Evolutionary conservation across 2,329 filamentous ascomycete genomes (phyloP), one percentile per base, ranked within the genome.

Genomic region (Penicillium sp.): DNA sequence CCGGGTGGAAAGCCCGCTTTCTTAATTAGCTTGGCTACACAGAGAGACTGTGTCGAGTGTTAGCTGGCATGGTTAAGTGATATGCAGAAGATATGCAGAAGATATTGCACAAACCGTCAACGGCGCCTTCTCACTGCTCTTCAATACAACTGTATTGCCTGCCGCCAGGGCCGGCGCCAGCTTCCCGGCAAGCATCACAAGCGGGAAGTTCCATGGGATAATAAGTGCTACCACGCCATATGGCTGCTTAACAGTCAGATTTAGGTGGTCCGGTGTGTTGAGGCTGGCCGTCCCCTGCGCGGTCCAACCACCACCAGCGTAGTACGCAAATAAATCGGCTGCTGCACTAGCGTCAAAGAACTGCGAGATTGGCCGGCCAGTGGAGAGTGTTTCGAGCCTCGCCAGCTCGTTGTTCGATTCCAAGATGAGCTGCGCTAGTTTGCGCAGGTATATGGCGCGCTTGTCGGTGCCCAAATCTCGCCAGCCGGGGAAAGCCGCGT

Each of bases 91-190:
- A 31, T 9, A 29, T 1, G 6, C 25, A 15, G 12, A 12, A 21
- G 7, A 48, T 31, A 8, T 27, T 21, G 23, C 23, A 64, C 72
- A 66, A 62, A 82, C 82, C 2, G 83, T 83, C 51, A 89, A 70
- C 0, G 86, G 86, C 0, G 85, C 83, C 64, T 86, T 81, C 73
- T 89, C 86, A 58, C 82, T 84, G 10, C 83, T 82, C 73, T 89
- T 88, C 31, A 88, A 69, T 2, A 88, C 72, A 41, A 88, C 80
- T 23, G 79, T 83, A 66, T 87, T 87, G 36, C 84, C 84, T 45
- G 81, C 79, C 1, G 84, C 83, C 31, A 88, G 74, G 0, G 85
- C 85, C 0, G 85, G 84, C 2, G 82, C 84, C 35, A 86, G 73
- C 71, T 88, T 88, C 71, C 71, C 69, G 0, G 70, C 73, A 29